A percentile compares a stretch with the other conserved stretches of the same genome.
Conservation (phyloP, 2,329 filamentous ascomycete species). For the Cryphonectria naterciae region DNA sequence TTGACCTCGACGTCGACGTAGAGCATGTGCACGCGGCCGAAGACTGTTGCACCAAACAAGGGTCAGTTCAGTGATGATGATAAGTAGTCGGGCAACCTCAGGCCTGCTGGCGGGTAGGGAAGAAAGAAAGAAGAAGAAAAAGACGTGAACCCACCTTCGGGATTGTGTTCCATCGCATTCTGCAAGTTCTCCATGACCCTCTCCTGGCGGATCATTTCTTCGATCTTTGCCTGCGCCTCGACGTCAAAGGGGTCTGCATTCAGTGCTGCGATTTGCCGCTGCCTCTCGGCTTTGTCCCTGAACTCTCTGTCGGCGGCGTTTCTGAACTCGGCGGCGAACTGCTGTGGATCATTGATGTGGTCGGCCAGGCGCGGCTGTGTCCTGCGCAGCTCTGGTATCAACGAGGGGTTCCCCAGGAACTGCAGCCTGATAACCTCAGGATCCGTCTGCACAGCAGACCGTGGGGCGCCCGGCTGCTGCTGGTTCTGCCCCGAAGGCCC, state of each 20-base stretch:
- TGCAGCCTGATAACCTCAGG: conserved; percentile 82
- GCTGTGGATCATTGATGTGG: conserved; percentile 73
- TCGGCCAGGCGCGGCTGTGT: conserved; percentile 77
- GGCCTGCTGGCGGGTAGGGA: no score
- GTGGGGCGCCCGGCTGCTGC: conserved; percentile 39
- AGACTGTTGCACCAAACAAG: conserved; percentile 61
- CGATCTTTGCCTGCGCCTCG: conserved; percentile 88
- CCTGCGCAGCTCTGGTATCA: conserved; percentile 68
- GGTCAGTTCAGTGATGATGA: conserved; percentile 25
- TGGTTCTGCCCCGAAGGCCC: conserved; percentile 38
- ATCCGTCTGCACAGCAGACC: conserved; percentile 55
- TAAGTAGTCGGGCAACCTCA: conserved; percentile 7
- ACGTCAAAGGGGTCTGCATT: conserved; percentile 95
- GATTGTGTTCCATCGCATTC: conserved; percentile 95
- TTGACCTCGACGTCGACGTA: conserved; percentile 97
- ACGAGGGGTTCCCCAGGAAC: conserved; percentile 76
- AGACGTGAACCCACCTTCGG: conserved; percentile 73
- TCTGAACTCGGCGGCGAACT: conserved; percentile 74
- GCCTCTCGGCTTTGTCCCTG: conserved; percentile 74
- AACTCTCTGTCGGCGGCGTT: conserved; percentile 72
- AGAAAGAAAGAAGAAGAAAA: not conserved
- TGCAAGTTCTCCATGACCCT: conserved; percentile 93
- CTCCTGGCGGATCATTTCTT: conserved; percentile 96
- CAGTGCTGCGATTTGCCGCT: conserved; percentile 80
- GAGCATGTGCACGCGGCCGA: conserved; percentile 92